Base-by-base conservation (phyloP, 768 basidiomycete species). In the Boletus speciosus region DNA sequence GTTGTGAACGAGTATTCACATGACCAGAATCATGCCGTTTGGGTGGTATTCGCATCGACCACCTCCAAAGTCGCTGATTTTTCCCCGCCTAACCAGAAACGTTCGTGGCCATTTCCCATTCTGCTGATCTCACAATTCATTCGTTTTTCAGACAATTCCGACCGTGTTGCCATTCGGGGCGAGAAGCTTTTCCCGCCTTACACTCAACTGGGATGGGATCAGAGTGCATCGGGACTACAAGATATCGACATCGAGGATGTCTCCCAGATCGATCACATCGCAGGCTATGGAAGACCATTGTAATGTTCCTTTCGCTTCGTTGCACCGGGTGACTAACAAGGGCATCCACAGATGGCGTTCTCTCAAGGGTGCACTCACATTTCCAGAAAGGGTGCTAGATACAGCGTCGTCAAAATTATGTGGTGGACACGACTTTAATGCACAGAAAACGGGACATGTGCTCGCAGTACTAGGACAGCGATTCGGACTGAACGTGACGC, bases 191-290 rank as follows among this genome's bases (percentile, higher is more conserved):
- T 62, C 23, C 42, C 21, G 1, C 49, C 61, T 21, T 54, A 51
- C 27, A 57, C 52, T 0, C 49, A 43, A n/a, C 43, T 63, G 0
- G 58, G 58, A 29, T 63, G 62, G 62, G 62, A 64, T n/a, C 62
- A 60, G 6, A 6, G 6, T 16, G 58, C 62, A 2, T 1, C 2
- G 14, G 10, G 6, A 1, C 39, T 55, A 0, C 39, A 19, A 16
- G 32, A 44, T 7, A n/a, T 51, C 7, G n/a, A 31, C 11, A 6
- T 44, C 5, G 48, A 61, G 7, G 16, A 57, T 19, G 21, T 53
- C 5, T 41, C 59, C 16, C 23, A 23, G 10, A 2, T 57, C 1
- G 2, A 11, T 12, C 58, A 47, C 37, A 53, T 61, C 12, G 21
- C 16, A 11, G 32, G 49, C 5, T 54, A 51, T 14, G 49, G 41